phyloP scores from a whole-genome alignment of 2,329 filamentous ascomycete genomes.

The Trichoderma sp. region DNA sequence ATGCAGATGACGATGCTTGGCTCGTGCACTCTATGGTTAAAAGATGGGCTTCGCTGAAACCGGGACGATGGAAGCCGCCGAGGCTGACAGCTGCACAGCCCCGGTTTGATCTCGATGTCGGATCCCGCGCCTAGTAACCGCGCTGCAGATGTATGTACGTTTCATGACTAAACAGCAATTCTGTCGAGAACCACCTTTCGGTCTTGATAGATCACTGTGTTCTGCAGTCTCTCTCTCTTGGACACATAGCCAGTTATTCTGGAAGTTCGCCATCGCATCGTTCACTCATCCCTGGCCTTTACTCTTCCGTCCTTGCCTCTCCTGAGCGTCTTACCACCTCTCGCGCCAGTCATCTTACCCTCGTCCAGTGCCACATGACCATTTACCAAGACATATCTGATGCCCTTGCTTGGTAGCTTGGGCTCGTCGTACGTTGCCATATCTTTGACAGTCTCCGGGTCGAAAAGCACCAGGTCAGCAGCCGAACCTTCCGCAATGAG shows the following conservation, averaged over 20 bases:
- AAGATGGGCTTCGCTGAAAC: not conserved
- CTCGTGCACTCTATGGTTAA: not conserved
- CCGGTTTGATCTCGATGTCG: not conserved
- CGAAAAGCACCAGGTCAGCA: conserved; percentile 34
- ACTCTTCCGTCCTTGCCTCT: conserved; percentile 31
- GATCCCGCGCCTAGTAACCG: not conserved
- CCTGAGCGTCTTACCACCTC: conserved; percentile 32
- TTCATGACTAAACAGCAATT: too few relatives aligned
- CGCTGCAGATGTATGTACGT: not conserved
- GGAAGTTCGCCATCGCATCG: not conserved
- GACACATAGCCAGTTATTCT: not conserved
- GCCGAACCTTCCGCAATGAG: conserved; percentile 33
- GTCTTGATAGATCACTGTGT: too few relatives aligned
- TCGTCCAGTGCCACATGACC: conserved; percentile 33
- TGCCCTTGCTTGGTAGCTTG: conserved; percentile 32
- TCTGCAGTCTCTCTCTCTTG: too few relatives aligned
- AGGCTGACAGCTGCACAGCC: conserved; percentile 20
- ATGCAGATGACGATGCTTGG: not conserved
- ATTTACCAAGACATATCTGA: conserved; percentile 34
- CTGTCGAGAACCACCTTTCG: too few relatives aligned
- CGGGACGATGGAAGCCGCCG: not conserved
- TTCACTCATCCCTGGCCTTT: conserved; percentile 21
- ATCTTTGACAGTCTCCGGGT: conserved; percentile 31
- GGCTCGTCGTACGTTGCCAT: conserved; percentile 34
- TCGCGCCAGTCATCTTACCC: conserved; percentile 31